These are phyloP conservation scores for Sonneratia alba DNA, from an alignment of 345 rosid genomes.

Conservation along the genomic window DNA sequence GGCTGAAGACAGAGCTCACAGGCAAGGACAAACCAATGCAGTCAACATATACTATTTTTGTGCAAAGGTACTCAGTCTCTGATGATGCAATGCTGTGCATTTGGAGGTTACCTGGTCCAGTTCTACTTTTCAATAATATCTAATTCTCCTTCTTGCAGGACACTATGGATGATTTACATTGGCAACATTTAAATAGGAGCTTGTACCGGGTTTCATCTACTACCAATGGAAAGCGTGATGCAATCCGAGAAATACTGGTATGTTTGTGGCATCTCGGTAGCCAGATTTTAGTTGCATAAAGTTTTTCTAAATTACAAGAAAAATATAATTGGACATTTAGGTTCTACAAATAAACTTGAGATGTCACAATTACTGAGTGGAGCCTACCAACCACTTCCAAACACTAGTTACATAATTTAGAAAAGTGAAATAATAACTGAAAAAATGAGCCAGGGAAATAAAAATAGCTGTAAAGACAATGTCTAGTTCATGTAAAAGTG, in stretches of 20 bases:
- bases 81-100: background rate
- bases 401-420: background rate
- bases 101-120: background rate
- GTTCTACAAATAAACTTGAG: background rate
- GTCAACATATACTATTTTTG: conserved; percentile 83
- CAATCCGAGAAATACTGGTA: conserved; percentile 64
- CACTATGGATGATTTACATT: conserved; percentile 65
- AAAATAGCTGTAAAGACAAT: background rate
- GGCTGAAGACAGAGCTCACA: conserved; percentile 97
- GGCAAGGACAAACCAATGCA: conserved; percentile 80
- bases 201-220: conserved; percentile 73
- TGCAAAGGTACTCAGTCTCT: conserved; percentile 51
- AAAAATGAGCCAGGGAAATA: background rate
- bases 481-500: background rate
- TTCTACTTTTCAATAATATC: background rate
- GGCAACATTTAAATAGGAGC: conserved; percentile 68
- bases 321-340: background rate
- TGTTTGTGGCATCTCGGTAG: background rate
- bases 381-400: background rate
- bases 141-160: conserved; percentile 36
- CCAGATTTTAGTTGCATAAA: background rate
- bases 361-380: background rate
- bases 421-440: background rate
- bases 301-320: background rate
- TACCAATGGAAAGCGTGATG: conserved; percentile 88